phyloP scores from a whole-genome alignment of 192 early-diverging fungal species.

The Linnemannia exigua region DNA sequence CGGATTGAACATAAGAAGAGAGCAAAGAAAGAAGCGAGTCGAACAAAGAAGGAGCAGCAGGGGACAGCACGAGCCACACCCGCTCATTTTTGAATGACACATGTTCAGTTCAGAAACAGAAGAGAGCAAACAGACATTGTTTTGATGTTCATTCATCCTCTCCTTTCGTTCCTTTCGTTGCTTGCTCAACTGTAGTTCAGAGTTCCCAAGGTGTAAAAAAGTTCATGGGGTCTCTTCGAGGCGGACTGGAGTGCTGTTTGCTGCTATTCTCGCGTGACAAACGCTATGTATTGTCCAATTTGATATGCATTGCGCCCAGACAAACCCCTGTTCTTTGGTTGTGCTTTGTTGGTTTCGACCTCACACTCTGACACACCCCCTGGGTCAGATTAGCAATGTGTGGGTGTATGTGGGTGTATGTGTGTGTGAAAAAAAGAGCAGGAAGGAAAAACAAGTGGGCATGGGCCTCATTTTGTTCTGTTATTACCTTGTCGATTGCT shows the following conservation, averaged over 20 bases:
- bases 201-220: neutral
- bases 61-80: constrained; percentile 6
- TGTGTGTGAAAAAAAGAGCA: neutral
- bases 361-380: neutral
- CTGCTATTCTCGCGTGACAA: neutral
- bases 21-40: neutral
- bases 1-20: neutral
- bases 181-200: neutral
- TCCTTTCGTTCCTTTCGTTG: neutral
- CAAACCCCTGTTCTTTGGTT: neutral
- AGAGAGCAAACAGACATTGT: neutral
- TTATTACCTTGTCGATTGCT: neutral
- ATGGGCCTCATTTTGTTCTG: constrained; percentile 1
- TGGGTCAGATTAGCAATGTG: constrained; percentile 1
- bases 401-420: too few relatives aligned
- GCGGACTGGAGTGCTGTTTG: neutral
- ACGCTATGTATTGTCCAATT: neutral
- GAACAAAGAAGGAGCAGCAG: neutral
- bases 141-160: too few relatives aligned
- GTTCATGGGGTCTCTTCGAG: neutral
- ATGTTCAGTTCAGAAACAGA: neutral
- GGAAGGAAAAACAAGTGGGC: neutral
- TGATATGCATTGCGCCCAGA: neutral
- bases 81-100: neutral
- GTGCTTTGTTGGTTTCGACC: neutral